A percentile compares a stretch with the other conserved stretches of the same genome.
These are phyloP conservation scores for Sclerotiophoma versabilis DNA, from an alignment of 2,329 filamentous ascomycete species.

Conservation along the genomic window DNA sequence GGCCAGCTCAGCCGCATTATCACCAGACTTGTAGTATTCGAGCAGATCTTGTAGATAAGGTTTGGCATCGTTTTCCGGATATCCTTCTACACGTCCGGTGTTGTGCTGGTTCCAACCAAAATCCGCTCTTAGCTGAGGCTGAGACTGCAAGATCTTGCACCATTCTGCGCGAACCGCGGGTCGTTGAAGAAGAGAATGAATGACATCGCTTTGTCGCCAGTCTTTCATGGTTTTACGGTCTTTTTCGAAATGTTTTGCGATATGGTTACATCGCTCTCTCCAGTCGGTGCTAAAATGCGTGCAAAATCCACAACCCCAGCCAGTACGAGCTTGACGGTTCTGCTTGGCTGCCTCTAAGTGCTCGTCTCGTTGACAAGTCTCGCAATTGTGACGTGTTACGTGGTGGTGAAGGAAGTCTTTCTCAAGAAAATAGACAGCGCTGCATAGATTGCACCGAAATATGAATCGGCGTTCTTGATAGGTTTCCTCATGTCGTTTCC, in stretches of 20 bases:
- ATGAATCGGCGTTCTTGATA: conserved; percentile 71
- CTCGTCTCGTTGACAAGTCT: conserved; percentile 60
- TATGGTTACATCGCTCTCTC: conserved; percentile 70
- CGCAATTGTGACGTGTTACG: conserved; percentile 66
- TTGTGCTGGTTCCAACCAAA: conserved; percentile 35
- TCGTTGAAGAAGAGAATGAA: conserved; percentile 70
- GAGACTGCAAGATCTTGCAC: conserved; percentile 44
- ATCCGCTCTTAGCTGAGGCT: conserved; percentile 15
- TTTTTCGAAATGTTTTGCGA: conserved; percentile 68
- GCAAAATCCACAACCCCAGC: conserved; percentile 73
- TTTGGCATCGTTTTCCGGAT: conserved; percentile 26
- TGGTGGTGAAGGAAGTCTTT: conserved; percentile 72
- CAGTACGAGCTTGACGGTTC: conserved; percentile 53
- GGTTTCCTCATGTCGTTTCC: conserved; percentile 72
- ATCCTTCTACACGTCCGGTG: conserved; percentile 42
- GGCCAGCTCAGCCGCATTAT: conserved; percentile 30
- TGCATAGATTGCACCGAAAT: conserved; percentile 69
- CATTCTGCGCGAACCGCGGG: conserved; percentile 65
- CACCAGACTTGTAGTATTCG: conserved; percentile 31
- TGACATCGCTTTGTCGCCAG: conserved; percentile 71
- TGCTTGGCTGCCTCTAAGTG: conserved; percentile 51
- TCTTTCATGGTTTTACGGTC: conserved; percentile 62
- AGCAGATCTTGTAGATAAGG: conserved; percentile 41
- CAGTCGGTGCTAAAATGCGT: conserved; percentile 66
- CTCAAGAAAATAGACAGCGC: conserved; percentile 69